Evolutionary conservation across 805 yeast genomes (phyloP).

Genomic region (Candida tibetensis): DNA sequence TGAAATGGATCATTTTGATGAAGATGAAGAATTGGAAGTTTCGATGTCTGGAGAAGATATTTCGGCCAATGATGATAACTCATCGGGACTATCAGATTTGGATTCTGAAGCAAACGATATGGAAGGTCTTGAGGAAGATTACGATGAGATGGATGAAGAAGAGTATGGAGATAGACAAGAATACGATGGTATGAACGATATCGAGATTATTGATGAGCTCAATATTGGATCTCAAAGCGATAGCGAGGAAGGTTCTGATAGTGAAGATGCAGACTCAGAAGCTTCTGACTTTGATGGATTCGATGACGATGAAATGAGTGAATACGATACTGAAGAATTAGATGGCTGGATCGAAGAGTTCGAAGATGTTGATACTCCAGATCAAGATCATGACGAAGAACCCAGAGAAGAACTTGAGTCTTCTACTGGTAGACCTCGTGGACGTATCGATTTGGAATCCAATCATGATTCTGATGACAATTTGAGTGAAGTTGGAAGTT

Average conservation of each 20-base stretch:
- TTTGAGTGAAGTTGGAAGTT: slow-evolving; percentile 4
- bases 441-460: background rate
- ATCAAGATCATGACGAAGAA: slow-evolving; percentile 20
- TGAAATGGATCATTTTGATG: slow-evolving; percentile 42
- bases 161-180: slow-evolving; percentile 1
- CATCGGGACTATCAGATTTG: slow-evolving; percentile 23
- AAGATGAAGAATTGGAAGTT: slow-evolving; percentile 38
- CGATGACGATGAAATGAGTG: slow-evolving; percentile 24
- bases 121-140: slow-evolving; percentile 25
- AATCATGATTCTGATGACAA: slow-evolving; percentile 2
- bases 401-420: slow-evolving; percentile 4
- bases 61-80: slow-evolving; percentile 22
- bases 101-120: slow-evolving; percentile 23
- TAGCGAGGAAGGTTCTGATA: slow-evolving; percentile 25
- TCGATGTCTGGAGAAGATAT: slow-evolving; percentile 35
- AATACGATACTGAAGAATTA: slow-evolving; percentile 35
- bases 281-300: slow-evolving; percentile 11
- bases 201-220: slow-evolving; percentile 35
- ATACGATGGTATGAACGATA: slow-evolving; percentile 20
- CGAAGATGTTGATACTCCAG: slow-evolving; percentile 22
- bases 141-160: slow-evolving; percentile 11
- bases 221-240: slow-evolving; percentile 29
- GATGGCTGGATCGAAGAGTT: slow-evolving; percentile 43
- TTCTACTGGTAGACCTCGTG: background rate
- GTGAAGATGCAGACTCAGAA: slow-evolving; percentile 11